phyloP scores from a whole-genome alignment of 2,329 filamentous ascomycete species.

The Podosphaera xanthii region DNA sequence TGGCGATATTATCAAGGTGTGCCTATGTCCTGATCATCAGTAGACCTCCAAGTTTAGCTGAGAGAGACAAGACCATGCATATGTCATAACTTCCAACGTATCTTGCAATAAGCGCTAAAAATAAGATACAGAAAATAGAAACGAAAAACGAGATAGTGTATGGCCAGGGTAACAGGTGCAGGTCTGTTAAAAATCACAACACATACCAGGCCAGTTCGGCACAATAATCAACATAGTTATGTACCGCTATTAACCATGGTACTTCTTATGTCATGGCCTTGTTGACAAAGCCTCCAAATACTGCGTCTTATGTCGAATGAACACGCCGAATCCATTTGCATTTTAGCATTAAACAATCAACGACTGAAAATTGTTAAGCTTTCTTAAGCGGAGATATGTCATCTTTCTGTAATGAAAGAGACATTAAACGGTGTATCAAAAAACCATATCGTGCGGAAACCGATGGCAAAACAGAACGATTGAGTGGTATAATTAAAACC shows the following conservation, averaged over 20 bases:
- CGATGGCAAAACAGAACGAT: neutral
- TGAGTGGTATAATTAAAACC: neutral
- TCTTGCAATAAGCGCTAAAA: no score
- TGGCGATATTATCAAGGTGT: no score
- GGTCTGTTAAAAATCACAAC: no score
- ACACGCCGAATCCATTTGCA: neutral
- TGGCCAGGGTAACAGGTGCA: no score
- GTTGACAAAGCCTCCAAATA: neutral
- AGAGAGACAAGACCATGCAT: no score
- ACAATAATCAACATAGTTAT: neutral
- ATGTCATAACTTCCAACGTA: no score
- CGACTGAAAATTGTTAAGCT: neutral
- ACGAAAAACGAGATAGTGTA: no score
- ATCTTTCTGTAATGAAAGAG: neutral
- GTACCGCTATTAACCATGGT: neutral
- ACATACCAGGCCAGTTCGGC: neutral
- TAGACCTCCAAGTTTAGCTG: no score
- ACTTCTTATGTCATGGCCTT: neutral
- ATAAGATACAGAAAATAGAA: no score
- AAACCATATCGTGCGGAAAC: neutral
- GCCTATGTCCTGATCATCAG: no score
- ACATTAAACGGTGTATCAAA: neutral
- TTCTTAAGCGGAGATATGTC: neutral
- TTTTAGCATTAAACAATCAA: neutral
- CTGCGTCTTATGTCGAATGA: neutral